Evolutionary conservation across 164 flowering plant species (phyloP), one percentile per base, ranked within the genome.

Genomic region (Stephania cephalantha): DNA sequence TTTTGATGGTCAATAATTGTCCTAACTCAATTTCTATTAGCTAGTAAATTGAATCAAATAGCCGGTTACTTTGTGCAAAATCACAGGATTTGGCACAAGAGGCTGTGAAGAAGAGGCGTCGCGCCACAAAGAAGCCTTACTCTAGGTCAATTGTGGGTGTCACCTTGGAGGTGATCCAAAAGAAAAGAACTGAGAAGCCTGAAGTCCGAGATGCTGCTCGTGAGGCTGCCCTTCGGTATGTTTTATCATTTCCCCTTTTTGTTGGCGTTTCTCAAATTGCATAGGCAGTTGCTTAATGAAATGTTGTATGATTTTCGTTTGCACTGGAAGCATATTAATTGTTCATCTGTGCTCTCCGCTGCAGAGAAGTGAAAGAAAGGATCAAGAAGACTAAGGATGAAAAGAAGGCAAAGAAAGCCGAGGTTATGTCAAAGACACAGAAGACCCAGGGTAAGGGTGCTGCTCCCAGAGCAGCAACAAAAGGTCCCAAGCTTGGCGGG

Each of bases 121-220:
- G 86, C 1, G 35, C 85, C n/a, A 73, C 83, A 44, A 86, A 84
- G 84, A 86, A 84, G 70, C 86, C 86, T 13, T 86, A 81, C 69
- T 86, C 87, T 2, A 80, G 88, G 78, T 85, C 88, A 6, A 86
- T 86, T 13, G 87, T 86, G 20, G 89, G 89, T 48, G 86, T 85
- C 35, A 82, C 87, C 48, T 78, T 86, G 73, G 89, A 86, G 72
- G 86, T 85, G 8, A 86, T 85, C 53, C 87, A 86, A 75, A 86
- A 85, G 81, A 82, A 71, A 70, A 83, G 87, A 77, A 79, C 86
- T 55, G 89, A 85, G 72, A 86, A 85, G 72, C 75, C 85, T 0
- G 88, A 86, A 80, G 84, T 86, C 35, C 75, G 88, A 55, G 86
- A 86, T 83, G 88, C 88, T 44, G 86, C 88, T 10, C 58, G 85